A percentile compares a stretch with the other conserved stretches of the same genome.
Evolutionary conservation across 2,329 filamentous ascomycete genomes (phyloP).

Genomic region (Scedosporium apiospermum): DNA sequence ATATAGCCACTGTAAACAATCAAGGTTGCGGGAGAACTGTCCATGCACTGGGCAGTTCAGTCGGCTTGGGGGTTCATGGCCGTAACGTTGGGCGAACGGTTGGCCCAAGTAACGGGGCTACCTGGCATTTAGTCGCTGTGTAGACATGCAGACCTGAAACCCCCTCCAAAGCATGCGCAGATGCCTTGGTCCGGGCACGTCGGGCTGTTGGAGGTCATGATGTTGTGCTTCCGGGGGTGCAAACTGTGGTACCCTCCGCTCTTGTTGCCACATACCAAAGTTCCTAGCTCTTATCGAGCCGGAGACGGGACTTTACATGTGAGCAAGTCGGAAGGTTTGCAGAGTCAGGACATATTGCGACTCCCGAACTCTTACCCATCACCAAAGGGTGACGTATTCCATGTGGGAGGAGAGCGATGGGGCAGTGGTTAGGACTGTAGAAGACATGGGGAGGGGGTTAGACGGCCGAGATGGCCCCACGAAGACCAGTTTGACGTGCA

Average conservation of each 20-base stretch:
- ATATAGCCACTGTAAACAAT: too few relatives aligned
- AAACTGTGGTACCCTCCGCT: neutral
- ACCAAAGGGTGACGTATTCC: neutral
- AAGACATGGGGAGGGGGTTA: neutral
- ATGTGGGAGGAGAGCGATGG: neutral
- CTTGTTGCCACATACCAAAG: neutral
- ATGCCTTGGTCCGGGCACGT: neutral
- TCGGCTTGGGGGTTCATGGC: neutral
- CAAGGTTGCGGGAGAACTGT: neutral
- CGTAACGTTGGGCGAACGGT: constrained; percentile 1
- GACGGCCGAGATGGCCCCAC: neutral
- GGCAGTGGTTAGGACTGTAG: neutral
- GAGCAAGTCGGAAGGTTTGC: neutral
- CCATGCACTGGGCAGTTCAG: neutral
- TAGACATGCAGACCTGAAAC: neutral
- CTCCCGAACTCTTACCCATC: neutral
- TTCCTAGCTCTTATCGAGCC: neutral
- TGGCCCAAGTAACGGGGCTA: neutral
- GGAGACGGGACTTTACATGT: neutral
- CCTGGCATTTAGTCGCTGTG: neutral
- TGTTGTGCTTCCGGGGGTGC: neutral
- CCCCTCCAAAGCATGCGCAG: neutral
- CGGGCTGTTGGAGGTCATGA: neutral
- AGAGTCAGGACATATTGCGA: neutral
- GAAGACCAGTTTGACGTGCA: neutral